Percentiles rank a stretch among this genome's conserved stretches.
Conservation (phyloP, 768 basidiomycete genomes). For the Xanthoconium stramineum region DNA sequence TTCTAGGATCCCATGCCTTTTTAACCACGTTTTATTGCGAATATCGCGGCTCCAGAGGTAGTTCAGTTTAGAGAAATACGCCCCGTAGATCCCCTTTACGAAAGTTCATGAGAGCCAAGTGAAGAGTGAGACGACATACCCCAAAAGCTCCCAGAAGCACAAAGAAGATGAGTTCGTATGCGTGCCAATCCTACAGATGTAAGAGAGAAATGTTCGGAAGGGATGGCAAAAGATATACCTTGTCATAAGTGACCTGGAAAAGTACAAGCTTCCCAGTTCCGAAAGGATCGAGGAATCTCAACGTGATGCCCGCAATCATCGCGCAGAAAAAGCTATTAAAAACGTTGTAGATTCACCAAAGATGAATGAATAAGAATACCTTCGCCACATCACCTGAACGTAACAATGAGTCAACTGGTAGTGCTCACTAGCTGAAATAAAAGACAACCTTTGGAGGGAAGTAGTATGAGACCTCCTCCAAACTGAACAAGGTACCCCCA, state of each 20-base stretch:
- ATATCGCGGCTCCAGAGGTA: constrained; percentile 83
- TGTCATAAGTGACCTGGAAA: constrained; percentile 88
- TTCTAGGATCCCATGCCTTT: constrained; percentile 74
- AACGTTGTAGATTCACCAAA: constrained; percentile 5
- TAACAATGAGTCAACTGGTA: constrained; percentile 1
- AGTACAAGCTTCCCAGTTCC: constrained; percentile 92
- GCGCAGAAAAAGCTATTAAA: constrained; percentile 92
- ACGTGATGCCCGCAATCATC: constrained; percentile 92
- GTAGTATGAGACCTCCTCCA: constrained; percentile 96
- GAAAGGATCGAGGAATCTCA: constrained; percentile 92
- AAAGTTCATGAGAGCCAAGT: constrained; percentile 5
- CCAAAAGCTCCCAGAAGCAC: constrained; percentile 86
- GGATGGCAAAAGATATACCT: constrained; percentile 38
- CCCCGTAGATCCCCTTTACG: constrained; percentile 85
- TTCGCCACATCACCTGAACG: constrained; percentile 84
- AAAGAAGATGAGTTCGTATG: constrained; percentile 83
- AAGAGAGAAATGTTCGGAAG: neutral
- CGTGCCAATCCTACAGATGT: constrained; percentile 81
- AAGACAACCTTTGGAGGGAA: constrained; percentile 82
- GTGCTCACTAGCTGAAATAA: neutral
- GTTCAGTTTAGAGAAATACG: constrained; percentile 89
- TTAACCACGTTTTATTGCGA: constrained; percentile 79
- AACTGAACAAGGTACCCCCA: constrained; percentile 86
- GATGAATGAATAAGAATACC: constrained; percentile 42
- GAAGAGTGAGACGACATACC: constrained; percentile 40